Base-by-base conservation (phyloP, 176 grass and related monocot species). In the Triticum dicoccoides region DNA sequence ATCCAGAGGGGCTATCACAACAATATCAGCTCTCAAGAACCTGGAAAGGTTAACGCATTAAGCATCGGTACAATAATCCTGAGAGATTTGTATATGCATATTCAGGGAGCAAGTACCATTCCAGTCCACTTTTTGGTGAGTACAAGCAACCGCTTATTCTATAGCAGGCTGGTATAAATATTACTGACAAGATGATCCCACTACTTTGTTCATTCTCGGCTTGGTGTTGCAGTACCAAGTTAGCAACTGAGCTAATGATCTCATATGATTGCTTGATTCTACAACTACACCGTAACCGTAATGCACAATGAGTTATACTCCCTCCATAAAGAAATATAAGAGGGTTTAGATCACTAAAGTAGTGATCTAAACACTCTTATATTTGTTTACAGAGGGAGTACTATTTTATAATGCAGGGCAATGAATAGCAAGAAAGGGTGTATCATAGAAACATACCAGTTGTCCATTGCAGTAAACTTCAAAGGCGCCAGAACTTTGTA, bases 401-500 rank as follows among this genome's bases (percentile, higher is more conserved):
- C 24, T 25, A 25, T 59, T 59, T 59, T 20, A 27, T 34, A 24
- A n/a, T 20, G 8, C 69, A 7, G 25, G 44, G 2, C 37, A 10
- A 80, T 20, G 5, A 66, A 63, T 21, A 44, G 33, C 14, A 78
- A 76, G 8, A 83, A 59, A 86, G 62, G 12, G 66, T 73, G 41
- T 39, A 74, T 76, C 38, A 82, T 64, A 87, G 33, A 77, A 84
- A 73, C 84, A 81, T 98, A 98, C 96, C 92, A 98, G 80, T 58
- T 98, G 92, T 14, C 94, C 97, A 20, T 98, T 91, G 89, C 90
- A 98, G 85, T 88, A 96, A 87, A 98, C 96, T 88, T 98, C 96
- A 80, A 98, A 98, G 37, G 96, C 96, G 39, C 96, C 96, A 67
- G 96, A 96, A 87, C 93, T 96, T 83, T 94, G 96, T 66, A 98